Conservation (phyloP, 129 eudicot species). For the Artemisia tridentata region DNA sequence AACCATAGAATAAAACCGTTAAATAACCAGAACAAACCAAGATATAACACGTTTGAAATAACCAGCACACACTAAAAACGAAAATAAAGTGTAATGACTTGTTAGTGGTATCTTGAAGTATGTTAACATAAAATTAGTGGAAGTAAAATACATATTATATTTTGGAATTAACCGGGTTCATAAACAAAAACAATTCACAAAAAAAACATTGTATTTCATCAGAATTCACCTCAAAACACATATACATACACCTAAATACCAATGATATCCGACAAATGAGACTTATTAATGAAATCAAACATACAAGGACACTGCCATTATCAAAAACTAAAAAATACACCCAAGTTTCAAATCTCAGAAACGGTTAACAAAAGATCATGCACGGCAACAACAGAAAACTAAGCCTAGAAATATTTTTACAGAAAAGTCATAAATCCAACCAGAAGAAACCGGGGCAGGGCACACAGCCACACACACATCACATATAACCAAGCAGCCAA, state of each 20-base stretch:
- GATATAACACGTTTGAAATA: too few species aligned
- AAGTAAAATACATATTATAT: too few species aligned
- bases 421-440: background rate
- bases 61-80: too few species aligned
- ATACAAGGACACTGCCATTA: background rate
- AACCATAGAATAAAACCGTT: too few species aligned
- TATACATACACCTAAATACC: too few species aligned
- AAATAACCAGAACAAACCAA: too few species aligned
- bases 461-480: constrained; percentile 3
- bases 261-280: background rate
- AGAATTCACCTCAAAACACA: too few species aligned
- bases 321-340: background rate
- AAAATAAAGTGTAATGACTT: too few species aligned
- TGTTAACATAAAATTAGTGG: too few species aligned
- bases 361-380: constrained; percentile 1
- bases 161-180: background rate
- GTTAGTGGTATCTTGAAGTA: too few species aligned
- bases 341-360: background rate
- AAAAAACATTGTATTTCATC: background rate
- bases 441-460: background rate
- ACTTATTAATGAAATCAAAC: background rate
- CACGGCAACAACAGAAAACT: background rate
- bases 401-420: background rate
- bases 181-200: background rate
- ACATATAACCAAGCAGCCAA: background rate